These are phyloP conservation scores for Dictyostelium capitatum DNA, from an alignment of 78 protist species.

Conservation along the genomic window DNA sequence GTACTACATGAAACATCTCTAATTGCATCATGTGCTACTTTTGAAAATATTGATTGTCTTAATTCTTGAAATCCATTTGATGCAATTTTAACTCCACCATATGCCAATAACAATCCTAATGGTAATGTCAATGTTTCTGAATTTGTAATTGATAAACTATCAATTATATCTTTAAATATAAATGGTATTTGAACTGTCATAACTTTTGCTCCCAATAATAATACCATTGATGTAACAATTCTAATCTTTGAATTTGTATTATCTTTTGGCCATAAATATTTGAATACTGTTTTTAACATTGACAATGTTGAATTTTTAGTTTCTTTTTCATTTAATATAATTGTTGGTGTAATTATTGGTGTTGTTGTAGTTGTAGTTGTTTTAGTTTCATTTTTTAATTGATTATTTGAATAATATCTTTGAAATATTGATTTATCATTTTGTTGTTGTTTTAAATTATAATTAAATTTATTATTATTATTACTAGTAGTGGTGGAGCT, in stretches of 20 bases:
- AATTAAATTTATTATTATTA: background rate
- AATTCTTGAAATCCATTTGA: slow-evolving; percentile 82
- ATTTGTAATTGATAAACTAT: slow-evolving; percentile 41
- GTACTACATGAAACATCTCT: slow-evolving; percentile 79
- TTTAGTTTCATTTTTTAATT: background rate
- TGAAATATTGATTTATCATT: background rate
- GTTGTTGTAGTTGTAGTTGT: background rate
- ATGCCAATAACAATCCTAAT: slow-evolving; percentile 38
- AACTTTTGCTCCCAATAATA: slow-evolving; percentile 62
- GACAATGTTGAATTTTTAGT: slow-evolving; percentile 50
- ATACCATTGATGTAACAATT: slow-evolving; percentile 39
- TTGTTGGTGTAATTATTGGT: background rate
- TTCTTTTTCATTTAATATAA: slow-evolving; percentile 28
- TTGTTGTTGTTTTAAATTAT: slow-evolving; percentile 6
- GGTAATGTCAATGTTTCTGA: slow-evolving; percentile 28
- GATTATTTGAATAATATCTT: slow-evolving; percentile 1
- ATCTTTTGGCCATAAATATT: slow-evolving; percentile 79
- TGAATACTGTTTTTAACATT: slow-evolving; percentile 57
- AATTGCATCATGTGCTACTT: slow-evolving; percentile 88
- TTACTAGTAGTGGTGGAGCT: too few species aligned
- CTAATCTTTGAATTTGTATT: slow-evolving; percentile 60
- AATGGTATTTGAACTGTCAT: slow-evolving; percentile 89
- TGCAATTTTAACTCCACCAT: slow-evolving; percentile 83
- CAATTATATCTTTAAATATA: slow-evolving; percentile 91
- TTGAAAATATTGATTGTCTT: slow-evolving; percentile 88